Evolutionary conservation across 2,329 filamentous ascomycete species (phyloP).

Genomic region (Hansfordia pulvinata): DNA sequence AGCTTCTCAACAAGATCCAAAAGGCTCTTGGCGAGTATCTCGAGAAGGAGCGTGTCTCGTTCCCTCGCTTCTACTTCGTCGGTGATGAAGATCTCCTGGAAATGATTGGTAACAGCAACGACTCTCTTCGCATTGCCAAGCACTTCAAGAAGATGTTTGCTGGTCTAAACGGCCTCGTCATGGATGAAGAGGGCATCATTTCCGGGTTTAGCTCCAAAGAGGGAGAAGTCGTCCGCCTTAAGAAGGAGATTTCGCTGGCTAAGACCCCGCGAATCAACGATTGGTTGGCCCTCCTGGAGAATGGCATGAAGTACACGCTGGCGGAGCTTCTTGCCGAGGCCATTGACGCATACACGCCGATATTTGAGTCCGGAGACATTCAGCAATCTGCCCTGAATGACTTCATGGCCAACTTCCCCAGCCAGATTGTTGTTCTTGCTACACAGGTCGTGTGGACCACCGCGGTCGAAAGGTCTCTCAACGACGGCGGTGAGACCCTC

Average conservation of each 20-base stretch:
- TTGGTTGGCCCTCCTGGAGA: conserved; percentile 89
- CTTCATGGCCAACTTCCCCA: conserved; percentile 79
- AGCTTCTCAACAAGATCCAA: conserved; percentile 96
- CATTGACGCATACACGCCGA: conserved; percentile 64
- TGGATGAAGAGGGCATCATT: conserved; percentile 84
- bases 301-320: conserved; percentile 85
- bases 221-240: conserved; percentile 74
- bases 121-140: conserved; percentile 89
- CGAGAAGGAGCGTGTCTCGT: conserved; percentile 92
- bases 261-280: conserved; percentile 97
- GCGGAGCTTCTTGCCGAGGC: conserved; percentile 85
- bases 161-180: conserved; percentile 76
- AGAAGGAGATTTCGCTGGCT: conserved; percentile 80
- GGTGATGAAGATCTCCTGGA: conserved; percentile 96
- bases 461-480: conserved; percentile 65
- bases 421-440: conserved; percentile 88
- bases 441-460: conserved; percentile 92
- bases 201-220: conserved; percentile 92
- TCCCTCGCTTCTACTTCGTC: conserved; percentile 98
- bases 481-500: conserved; percentile 56
- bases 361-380: conserved; percentile 60
- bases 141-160: conserved; percentile 99
- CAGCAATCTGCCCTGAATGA: conserved; percentile 56
- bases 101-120: conserved; percentile 99
- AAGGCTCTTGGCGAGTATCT: conserved; percentile 97